Base-by-base conservation (phyloP, 306 rosid genomes). In the Parietaria judaica region DNA sequence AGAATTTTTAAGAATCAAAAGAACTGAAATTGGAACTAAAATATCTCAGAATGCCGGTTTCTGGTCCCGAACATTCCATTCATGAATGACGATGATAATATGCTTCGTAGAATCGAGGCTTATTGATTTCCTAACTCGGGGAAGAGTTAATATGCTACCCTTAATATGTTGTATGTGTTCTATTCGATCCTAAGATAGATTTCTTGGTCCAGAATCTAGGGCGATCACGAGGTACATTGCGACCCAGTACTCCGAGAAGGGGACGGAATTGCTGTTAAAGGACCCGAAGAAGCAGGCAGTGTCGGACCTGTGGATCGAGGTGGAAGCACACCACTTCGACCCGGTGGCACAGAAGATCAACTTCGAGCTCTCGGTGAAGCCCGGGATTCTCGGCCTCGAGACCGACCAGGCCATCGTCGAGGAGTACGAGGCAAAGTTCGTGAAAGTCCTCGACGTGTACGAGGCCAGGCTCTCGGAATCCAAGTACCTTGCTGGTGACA, bases 401-500 rank as follows among this genome's bases (percentile, higher is more conserved):
- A 60, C 64, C 8, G 64, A 60, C 52, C 64, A 15, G 10, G 35
- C 64, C 0, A 51, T 41, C 11, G 64, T 60, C 1, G 64, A 16
- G 3, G 85, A 77, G 72, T 69, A 77, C 69, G 85, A 72, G 48
- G 76, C 66, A 60, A 81, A 79, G 72, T 38, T 85, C 5, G 67
- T 3, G 7, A 76, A 79, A 35, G 83, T 81, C 47, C 61, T 81
- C 50, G 31, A 79, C 65, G 64, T 85, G 35, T 85, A 85, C 62
- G 83, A 85, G 55, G 78, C 81, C 65, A 72, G 83, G 75, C 65
- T 79, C 0, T 85, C 87, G 2, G 61, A 74, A 57, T 72, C 34
- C 65, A 79, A 81, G 69, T 85, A 85, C 66, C 61, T 81, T 53
- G 83, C 74, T 45, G 88, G 92, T 0, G 85, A 81, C 48, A 73